phyloP scores from a whole-genome alignment of 306 rosid species.

The Leucaena leucocephala region DNA sequence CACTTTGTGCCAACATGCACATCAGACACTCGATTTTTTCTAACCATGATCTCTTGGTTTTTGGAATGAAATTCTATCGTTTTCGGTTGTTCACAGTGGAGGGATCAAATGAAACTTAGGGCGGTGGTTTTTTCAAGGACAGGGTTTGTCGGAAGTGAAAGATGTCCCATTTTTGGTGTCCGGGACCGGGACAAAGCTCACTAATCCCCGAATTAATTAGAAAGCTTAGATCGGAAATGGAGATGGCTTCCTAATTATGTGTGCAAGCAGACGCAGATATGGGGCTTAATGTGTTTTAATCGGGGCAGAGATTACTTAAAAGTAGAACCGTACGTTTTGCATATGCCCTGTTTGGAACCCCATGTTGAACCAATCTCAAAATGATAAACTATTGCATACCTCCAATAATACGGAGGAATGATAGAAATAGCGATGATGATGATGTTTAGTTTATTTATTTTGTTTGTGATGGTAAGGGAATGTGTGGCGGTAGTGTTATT shows the following conservation, averaged over 20 bases:
- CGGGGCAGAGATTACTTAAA: too few relatives aligned
- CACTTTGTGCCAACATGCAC: too few relatives aligned
- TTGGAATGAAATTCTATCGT: not conserved
- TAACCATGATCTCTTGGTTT: not conserved
- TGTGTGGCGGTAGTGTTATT: too few relatives aligned
- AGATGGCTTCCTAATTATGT: not conserved
- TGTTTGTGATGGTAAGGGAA: not conserved
- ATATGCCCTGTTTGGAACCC: not conserved
- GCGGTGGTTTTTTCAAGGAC: not conserved
- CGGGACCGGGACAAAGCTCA: not conserved
- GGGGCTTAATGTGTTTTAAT: not conserved
- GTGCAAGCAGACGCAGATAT: not conserved
- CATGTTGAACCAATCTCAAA: not conserved
- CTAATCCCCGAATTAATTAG: not conserved
- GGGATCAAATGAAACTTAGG: not conserved
- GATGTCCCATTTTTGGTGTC: not conserved
- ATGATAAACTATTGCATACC: not conserved
- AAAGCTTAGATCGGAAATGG: not conserved
- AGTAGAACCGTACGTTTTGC: too few relatives aligned
- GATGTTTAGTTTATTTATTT: not conserved
- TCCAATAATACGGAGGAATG: too few relatives aligned
- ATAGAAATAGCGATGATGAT: too few relatives aligned
- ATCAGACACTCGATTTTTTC: too few relatives aligned
- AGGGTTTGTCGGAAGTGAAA: not conserved
- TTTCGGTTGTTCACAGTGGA: not conserved